A percentile compares a stretch with the other conserved stretches of the same genome.
Evolutionary conservation across 768 basidiomycete genomes (phyloP).

Genomic region (Lactifluus volemus): DNA sequence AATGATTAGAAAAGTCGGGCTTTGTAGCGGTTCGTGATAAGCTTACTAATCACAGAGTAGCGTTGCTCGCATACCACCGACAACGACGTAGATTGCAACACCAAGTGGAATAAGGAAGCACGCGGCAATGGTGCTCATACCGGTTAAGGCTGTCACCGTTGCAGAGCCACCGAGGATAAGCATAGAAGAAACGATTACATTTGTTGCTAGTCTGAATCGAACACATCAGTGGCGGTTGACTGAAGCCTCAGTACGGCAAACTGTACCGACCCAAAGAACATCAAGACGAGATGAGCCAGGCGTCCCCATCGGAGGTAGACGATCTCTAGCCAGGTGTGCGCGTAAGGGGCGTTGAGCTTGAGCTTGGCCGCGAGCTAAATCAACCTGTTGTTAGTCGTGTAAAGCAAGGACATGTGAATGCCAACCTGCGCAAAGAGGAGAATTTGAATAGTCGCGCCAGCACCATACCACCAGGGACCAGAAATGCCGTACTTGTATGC

Average conservation of each 20-base stretch:
- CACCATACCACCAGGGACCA: conserved; percentile 88
- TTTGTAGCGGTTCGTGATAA: neutral
- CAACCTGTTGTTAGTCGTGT: neutral
- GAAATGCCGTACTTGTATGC: conserved; percentile 82
- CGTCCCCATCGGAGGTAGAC: conserved; percentile 74
- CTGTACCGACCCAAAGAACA: conserved; percentile 66
- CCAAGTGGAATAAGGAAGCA: conserved; percentile 88
- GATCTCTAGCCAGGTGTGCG: conserved; percentile 87
- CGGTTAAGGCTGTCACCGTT: conserved; percentile 80
- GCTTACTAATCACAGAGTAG: conserved; percentile 80
- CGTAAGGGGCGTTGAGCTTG: conserved; percentile 83
- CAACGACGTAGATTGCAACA: conserved; percentile 81
- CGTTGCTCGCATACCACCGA: conserved; percentile 81
- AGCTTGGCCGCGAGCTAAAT: conserved; percentile 77
- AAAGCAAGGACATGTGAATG: neutral
- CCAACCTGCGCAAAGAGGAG: conserved; percentile 78
- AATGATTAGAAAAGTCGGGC: neutral
- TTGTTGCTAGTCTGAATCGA: conserved; percentile 63
- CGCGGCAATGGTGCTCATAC: conserved; percentile 84
- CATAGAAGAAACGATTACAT: conserved; percentile 88
- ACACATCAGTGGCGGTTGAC: neutral
- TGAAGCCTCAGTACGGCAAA: neutral
- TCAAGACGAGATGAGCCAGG: conserved; percentile 71
- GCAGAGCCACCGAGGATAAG: conserved; percentile 74
- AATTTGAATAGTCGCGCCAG: conserved; percentile 83